A percentile compares a stretch with the other conserved stretches of the same genome.
Evolutionary conservation across 805 yeast genomes (phyloP).

Genomic region (Zygoascus flipseniorum): DNA sequence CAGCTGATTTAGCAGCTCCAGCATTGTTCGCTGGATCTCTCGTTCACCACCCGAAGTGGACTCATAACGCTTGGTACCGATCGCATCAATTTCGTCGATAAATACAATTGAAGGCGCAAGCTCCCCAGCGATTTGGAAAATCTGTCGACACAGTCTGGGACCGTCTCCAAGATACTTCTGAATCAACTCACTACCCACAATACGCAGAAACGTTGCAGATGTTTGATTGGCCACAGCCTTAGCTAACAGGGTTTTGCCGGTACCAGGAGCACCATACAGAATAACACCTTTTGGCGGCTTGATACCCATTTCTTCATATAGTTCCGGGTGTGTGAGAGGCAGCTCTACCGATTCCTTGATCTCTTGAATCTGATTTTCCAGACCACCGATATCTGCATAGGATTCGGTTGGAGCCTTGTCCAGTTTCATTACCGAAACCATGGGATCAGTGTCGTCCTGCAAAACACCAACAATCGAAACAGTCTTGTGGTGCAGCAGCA

Average conservation of each 20-base stretch:
- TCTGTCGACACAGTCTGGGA: constrained; percentile 86
- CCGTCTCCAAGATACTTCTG: constrained; percentile 98
- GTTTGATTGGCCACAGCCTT: constrained; percentile 99
- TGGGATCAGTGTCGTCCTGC: constrained; percentile 96
- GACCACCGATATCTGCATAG: constrained; percentile 95
- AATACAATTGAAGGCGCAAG: constrained; percentile 98
- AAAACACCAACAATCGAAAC: constrained; percentile 96
- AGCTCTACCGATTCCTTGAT: constrained; percentile 95
- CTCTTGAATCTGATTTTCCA: constrained; percentile 93
- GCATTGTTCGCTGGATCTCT: constrained; percentile 96
- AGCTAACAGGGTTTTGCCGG: constrained; percentile 91
- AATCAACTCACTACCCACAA: constrained; percentile 94
- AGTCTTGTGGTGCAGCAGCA: constrained; percentile 87
- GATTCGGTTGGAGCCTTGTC: constrained; percentile 97
- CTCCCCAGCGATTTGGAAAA: constrained; percentile 93
- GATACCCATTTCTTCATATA: constrained; percentile 97
- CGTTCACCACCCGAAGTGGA: constrained; percentile 89
- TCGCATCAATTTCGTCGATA: constrained; percentile 97
- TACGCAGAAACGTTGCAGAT: constrained; percentile 88
- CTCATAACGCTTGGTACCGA: constrained; percentile 96
- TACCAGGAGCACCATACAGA: constrained; percentile 95
- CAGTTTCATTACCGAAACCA: constrained; percentile 95
- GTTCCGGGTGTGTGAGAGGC: constrained; percentile 92
- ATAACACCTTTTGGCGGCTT: constrained; percentile 98
- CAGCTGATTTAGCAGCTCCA: constrained; percentile 87